phyloP scores from a whole-genome alignment of 2,329 filamentous ascomycete species.

The Seiridium cupressi region DNA sequence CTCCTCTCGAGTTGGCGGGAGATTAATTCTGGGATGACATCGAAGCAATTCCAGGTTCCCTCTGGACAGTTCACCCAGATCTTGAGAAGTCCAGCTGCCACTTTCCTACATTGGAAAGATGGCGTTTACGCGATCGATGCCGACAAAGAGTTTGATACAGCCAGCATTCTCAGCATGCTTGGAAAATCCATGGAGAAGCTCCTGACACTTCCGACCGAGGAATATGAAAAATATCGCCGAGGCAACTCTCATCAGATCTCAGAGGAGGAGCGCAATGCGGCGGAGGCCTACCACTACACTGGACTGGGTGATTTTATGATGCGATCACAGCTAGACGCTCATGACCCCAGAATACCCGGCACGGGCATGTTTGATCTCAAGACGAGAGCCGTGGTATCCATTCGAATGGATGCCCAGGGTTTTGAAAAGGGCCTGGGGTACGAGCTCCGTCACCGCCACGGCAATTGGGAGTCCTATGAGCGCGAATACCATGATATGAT shows the following conservation, averaged over 20 bases:
- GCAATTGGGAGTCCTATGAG: conserved; percentile 88
- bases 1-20: conserved; percentile 81
- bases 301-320: conserved; percentile 85
- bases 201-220: conserved; percentile 75
- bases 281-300: conserved; percentile 85
- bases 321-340: conserved; percentile 90
- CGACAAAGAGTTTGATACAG: conserved; percentile 85
- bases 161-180: conserved; percentile 85
- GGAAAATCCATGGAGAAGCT: conserved; percentile 97
- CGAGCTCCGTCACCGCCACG: conserved; percentile 74
- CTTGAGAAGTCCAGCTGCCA: conserved; percentile 69
- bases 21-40: conserved; percentile 66
- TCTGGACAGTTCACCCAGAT: conserved; percentile 70
- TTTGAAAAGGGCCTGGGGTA: conserved; percentile 80
- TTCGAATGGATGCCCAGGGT: conserved; percentile 79
- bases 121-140: conserved; percentile 93
- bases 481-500: conserved; percentile 98
- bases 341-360: conserved; percentile 82
- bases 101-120: conserved; percentile 79
- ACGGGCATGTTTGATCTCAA: conserved; percentile 96
- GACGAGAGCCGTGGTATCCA: conserved; percentile 85
- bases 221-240: conserved; percentile 82
- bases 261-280: conserved; percentile 67
- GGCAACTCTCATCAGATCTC: conserved; percentile 65
- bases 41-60: conserved; percentile 62